Conservation (phyloP, 176 grass and related monocot species). For the Poa annua region DNA sequence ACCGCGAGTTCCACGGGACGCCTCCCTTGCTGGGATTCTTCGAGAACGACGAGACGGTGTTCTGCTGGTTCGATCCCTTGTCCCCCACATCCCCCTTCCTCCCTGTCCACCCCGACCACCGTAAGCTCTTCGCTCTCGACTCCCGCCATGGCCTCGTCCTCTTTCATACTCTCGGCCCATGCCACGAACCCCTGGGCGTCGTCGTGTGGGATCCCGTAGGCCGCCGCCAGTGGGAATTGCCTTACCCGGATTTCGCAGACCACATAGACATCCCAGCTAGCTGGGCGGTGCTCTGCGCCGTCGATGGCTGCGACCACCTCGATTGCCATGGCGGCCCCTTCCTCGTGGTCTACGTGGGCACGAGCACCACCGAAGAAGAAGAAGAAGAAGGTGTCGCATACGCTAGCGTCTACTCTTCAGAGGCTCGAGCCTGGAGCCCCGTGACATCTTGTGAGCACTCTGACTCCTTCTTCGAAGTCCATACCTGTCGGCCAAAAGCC, state of each 20-base stretch:
- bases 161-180: not conserved
- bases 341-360: not conserved
- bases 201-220: not conserved
- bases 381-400: not conserved
- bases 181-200: not conserved
- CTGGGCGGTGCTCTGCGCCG: slow-evolving; percentile 17
- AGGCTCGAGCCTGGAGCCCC: not conserved
- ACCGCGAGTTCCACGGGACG: slow-evolving; percentile 20
- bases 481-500: too few relatives aligned
- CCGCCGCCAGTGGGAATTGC: not conserved
- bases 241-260: not conserved
- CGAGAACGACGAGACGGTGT: not conserved
- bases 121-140: not conserved
- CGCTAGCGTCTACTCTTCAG: not conserved
- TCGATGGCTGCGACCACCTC: slow-evolving; percentile 22
- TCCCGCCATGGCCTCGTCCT: slow-evolving; percentile 15
- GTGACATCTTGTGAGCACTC: slow-evolving; percentile 18
- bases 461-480: not conserved
- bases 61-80: slow-evolving; percentile 4
- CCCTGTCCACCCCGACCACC: not conserved
- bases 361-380: too few relatives aligned
- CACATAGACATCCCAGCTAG: not conserved
- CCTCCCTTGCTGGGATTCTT: slow-evolving; percentile 24
- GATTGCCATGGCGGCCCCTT: not conserved
- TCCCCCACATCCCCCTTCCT: slow-evolving; percentile 23